Base-by-base conservation (phyloP, 169 alveolate genomes). In the Plasmodium berghei region DNA sequence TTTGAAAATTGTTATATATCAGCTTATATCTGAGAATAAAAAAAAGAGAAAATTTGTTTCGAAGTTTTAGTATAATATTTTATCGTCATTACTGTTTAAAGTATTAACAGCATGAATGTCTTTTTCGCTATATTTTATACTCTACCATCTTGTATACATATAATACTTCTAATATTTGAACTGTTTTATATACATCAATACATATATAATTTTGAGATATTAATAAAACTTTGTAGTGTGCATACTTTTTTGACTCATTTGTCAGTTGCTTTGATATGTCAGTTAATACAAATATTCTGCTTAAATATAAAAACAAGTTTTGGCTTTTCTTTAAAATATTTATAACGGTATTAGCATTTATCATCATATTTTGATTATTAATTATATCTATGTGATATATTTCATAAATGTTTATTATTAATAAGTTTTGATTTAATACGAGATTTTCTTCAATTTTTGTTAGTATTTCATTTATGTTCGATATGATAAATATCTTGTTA, bases 361-460 rank as follows among this genome's bases (percentile, higher is more conserved):
- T 83, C 90, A 83, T 83, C 83, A 83, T 54, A 46, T 83, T 83
- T 26, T 83, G 90, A 48, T 83, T 83, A 61, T 83, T 83, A 56
- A 83, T 83, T 67, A 83, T 83, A 18, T 83, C 90, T 14, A 54
- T 67, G 40, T 83, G 90, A 56, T 83, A 83, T 26, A 83, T 83
- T 49, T 83, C 90, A 42, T 83, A 83, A 5, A 83, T 83, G 22
- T 83, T 83, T 67, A 83, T 83, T 28, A 83, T 83, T 46, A 83
- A 48, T 18, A 83, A 18, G 40, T 83, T 83, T 16, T 83, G 90
- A 22, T 83, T 83, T 61, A 83, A 40, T 18, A 83, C 90, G n/a
- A 83, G 64, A 34, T 83, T 83, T 59, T 83, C 90, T 28, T 83
- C 90, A 18, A 83, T 83, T 56, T 67, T 67, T 20, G 90, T 55